A percentile compares a stretch with the other conserved stretches of the same genome.
Conservation (phyloP, 2,329 filamentous ascomycete genomes). For the Alternaria tenuissima region DNA sequence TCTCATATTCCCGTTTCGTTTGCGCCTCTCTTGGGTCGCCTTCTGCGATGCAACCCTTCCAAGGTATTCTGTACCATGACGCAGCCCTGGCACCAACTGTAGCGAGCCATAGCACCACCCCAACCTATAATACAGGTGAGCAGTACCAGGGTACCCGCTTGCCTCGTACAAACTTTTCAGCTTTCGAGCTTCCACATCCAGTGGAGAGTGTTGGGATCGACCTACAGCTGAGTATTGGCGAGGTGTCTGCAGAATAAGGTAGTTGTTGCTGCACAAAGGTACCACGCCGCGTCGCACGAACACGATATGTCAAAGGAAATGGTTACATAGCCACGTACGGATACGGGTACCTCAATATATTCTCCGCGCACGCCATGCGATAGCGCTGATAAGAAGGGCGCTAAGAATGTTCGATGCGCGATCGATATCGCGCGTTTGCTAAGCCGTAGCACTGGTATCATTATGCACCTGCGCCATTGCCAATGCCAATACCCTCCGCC, state of each 20-base stretch:
- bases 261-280: not conserved
- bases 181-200: not conserved
- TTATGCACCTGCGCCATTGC: not conserved
- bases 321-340: not conserved
- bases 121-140: not conserved
- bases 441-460: not conserved
- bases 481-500: not conserved
- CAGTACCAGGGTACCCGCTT: not conserved
- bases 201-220: not conserved
- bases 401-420: not conserved
- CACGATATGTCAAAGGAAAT: slow-evolving; percentile 1
- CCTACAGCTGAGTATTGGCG: no score
- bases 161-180: not conserved
- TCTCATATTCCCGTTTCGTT: not conserved
- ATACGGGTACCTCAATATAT: slow-evolving; percentile 5
- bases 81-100: not conserved
- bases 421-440: not conserved
- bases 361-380: not conserved
- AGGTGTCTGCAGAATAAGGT: not conserved
- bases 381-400: not conserved
- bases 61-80: not conserved
- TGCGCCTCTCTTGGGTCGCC: not conserved
- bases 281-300: not conserved
- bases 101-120: not conserved
- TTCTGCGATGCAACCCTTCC: not conserved